phyloP scores from a whole-genome alignment of 2,329 filamentous ascomycete genomes.

The Phyllosticta citrichinensis region DNA sequence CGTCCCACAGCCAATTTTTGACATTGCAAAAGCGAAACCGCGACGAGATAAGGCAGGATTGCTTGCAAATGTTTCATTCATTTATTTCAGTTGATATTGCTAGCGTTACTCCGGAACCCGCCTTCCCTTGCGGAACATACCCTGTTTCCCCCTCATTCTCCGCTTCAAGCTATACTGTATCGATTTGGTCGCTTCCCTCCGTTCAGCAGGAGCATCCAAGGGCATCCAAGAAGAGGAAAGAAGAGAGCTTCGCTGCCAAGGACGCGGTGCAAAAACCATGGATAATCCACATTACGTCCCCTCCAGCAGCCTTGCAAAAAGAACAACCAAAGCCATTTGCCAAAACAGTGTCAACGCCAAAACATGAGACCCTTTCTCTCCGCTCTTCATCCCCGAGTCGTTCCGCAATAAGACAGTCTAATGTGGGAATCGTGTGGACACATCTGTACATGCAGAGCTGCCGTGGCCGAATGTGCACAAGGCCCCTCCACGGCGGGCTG shows the following conservation, averaged over 20 bases:
- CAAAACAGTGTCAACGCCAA: not conserved
- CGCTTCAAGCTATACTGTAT: no score
- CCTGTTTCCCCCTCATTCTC: not conserved
- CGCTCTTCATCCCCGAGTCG: no score
- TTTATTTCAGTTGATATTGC: no score
- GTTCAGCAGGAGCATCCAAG: not conserved
- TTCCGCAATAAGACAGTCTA: no score
- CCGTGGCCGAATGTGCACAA: not conserved
- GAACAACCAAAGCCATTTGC: not conserved
- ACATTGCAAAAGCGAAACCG: no score
- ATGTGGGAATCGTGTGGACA: not conserved
- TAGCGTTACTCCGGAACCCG: no score
- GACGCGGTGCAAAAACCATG: not conserved
- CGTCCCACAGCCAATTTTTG: no score
- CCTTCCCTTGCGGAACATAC: not conserved
- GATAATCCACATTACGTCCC: not conserved
- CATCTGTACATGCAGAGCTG: not conserved
- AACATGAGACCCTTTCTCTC: no score
- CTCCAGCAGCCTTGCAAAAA: not conserved
- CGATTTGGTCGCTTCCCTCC: not conserved
- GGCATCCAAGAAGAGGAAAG: not conserved
- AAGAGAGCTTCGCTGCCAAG: no score
- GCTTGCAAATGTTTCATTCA: no score
- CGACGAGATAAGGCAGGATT: no score
- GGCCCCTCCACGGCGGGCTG: not conserved